Conservation (phyloP, 768 basidiomycete species). For the Tephrocybe sp. region DNA sequence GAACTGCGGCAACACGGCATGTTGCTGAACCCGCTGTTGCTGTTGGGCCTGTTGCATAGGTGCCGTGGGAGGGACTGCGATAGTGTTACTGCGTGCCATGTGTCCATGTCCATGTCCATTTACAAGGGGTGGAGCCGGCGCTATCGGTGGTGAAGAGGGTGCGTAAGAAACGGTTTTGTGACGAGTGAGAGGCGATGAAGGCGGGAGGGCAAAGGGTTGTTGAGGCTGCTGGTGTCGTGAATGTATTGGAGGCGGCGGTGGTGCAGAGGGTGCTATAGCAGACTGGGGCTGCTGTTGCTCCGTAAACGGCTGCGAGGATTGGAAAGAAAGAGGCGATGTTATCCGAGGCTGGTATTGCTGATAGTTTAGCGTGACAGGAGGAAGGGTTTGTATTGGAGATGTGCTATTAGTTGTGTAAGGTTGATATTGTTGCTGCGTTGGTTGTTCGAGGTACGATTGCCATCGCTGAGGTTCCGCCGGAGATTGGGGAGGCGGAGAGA, state of each 20-base stretch:
- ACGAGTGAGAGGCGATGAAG: slow-evolving; percentile 24
- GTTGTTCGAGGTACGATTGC: slow-evolving; percentile 7
- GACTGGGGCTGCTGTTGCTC: slow-evolving; percentile 19
- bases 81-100: slow-evolving; percentile 31
- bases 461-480: slow-evolving; percentile 12
- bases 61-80: slow-evolving; percentile 16
- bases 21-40: slow-evolving; percentile 26
- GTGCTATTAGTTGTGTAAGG: slow-evolving; percentile 17
- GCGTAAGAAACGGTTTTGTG: slow-evolving; percentile 34
- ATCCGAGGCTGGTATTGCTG: slow-evolving; percentile 17
- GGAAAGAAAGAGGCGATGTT: slow-evolving; percentile 17
- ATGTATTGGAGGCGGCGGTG: slow-evolving; percentile 15
- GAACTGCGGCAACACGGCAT: slow-evolving; percentile 52
- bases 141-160: slow-evolving; percentile 9
- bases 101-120: slow-evolving; percentile 21
- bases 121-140: slow-evolving; percentile 15
- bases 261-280: slow-evolving; percentile 19
- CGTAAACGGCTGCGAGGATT: slow-evolving; percentile 11
- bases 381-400: slow-evolving; percentile 17
- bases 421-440: slow-evolving; percentile 21
- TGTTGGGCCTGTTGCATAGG: slow-evolving; percentile 18
- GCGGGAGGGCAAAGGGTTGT: slow-evolving; percentile 1
- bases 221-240: slow-evolving; percentile 18
- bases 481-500: slow-evolving; percentile 16
- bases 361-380: slow-evolving; percentile 22